Conservation (phyloP, 2,329 filamentous ascomycete species). For the Diaporthe sp. region DNA sequence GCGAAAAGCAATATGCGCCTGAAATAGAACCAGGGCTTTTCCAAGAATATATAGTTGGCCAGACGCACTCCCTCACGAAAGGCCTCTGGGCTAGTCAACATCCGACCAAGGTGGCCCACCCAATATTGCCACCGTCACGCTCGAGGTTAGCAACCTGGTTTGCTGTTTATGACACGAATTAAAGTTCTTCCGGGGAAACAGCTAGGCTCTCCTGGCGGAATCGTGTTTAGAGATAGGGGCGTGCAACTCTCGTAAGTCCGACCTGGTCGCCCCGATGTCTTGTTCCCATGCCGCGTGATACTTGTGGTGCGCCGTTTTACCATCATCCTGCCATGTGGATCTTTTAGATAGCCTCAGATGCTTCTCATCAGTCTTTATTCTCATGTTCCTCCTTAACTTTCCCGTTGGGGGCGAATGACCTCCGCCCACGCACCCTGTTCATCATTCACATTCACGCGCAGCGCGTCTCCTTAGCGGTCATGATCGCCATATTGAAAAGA, state of each 20-base stretch:
- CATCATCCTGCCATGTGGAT: not conserved
- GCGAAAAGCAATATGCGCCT: not conserved
- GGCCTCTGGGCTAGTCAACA: not conserved
- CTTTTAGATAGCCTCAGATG: not conserved
- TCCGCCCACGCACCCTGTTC: not conserved
- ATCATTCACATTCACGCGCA: too few species aligned
- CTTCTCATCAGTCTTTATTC: too few species aligned
- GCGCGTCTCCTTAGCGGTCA: not conserved
- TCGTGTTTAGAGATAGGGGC: not conserved
- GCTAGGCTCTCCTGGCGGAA: too few species aligned
- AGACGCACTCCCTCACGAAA: not conserved
- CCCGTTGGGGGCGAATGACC: not conserved
- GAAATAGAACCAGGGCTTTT: not conserved
- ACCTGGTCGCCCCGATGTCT: not conserved
- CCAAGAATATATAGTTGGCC: not conserved
- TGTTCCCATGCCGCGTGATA: not conserved
- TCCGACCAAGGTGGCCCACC: not conserved
- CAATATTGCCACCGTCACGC: not conserved
- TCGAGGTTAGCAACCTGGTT: not conserved
- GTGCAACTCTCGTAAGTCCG: not conserved
- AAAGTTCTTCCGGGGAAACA: not conserved
- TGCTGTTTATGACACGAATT: not conserved
- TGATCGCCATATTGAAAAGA: not conserved
- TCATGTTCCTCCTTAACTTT: not conserved
- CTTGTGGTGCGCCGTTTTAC: not conserved